Base-by-base conservation (phyloP, 805 yeast species). In the Ogataea populi-albae region DNA sequence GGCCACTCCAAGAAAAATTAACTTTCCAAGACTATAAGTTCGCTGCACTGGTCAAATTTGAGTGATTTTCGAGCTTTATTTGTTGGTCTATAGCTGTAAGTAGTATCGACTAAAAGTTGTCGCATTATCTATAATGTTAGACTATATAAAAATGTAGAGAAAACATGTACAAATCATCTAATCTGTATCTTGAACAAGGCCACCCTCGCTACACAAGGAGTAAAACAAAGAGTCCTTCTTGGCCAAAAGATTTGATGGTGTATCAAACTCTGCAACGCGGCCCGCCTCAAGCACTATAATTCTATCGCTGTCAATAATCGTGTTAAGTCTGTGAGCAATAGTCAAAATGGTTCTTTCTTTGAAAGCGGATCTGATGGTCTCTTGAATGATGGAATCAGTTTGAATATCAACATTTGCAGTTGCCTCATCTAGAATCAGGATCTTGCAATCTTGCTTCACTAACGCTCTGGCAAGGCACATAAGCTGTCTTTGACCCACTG, bases 321-420 rank as follows among this genome's bases (percentile, higher is more conserved):
- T 85, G 57, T 85, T 81, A 52, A 85, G 66, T 65, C 95, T 72
- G 57, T 85, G 95, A 1, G 95, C 95, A 64, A 85, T 85, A 1
- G 94, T 85, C 47, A 85, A 65, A 49, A 85, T 85, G 0, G 94
- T 85, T 58, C 88, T 72, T 35, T 82, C 81, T 45, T 76, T 75
- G 54, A 85, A 85, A 26, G 84, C 87, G 1, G 70, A 62, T 61
- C 93, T 71, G 34, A 85, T 85, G 2, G 95, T 85, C 43, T 81
- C 77, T 64, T 85, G 94, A 34, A 85, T 70, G 37, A 84, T 73
- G 43, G 77, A 65, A 60, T 85, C 95, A 3, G 95, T 85, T 54
- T 83, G 86, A 23, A 84, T 89, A 61, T 85, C 95, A 34, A 85
- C 93, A 5, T 91, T 88, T 4, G 95, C 93, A 3, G 95, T 85